phyloP scores from a whole-genome alignment of 2,329 filamentous ascomycete species.

The Epichloe hybrida region DNA sequence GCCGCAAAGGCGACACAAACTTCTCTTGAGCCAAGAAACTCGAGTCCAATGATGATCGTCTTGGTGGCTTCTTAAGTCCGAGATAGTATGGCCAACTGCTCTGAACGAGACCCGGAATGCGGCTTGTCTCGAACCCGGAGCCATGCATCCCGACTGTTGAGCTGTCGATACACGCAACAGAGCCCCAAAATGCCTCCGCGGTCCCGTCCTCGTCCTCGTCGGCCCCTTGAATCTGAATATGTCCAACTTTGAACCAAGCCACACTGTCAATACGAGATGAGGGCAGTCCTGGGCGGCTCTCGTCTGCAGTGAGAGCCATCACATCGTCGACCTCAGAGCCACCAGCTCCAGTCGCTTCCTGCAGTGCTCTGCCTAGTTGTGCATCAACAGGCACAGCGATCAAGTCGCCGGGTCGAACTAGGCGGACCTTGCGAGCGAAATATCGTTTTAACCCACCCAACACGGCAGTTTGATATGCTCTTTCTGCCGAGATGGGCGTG shows the following conservation, averaged over 20 bases:
- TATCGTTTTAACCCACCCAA: slow-evolving; percentile 78
- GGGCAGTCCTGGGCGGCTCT: slow-evolving; percentile 13
- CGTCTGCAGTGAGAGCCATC: slow-evolving; percentile 36
- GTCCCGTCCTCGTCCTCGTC: slow-evolving; percentile 45
- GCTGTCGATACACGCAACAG: slow-evolving; percentile 74
- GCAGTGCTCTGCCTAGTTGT: slow-evolving; percentile 66
- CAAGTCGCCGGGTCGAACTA: slow-evolving; percentile 77
- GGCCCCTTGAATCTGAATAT: slow-evolving; percentile 45
- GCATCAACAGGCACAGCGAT: slow-evolving; percentile 85
- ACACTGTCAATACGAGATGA: slow-evolving; percentile 41
- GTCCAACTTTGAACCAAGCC: slow-evolving; percentile 86
- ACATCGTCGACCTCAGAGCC: slow-evolving; percentile 61
- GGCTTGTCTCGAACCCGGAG: slow-evolving; percentile 73
- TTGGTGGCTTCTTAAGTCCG: slow-evolving; percentile 54
- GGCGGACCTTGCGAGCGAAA: slow-evolving; percentile 69
- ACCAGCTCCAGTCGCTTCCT: slow-evolving; percentile 50
- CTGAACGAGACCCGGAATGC: slow-evolving; percentile 60
- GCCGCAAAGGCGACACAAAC: slow-evolving; percentile 46
- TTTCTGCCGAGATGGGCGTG: slow-evolving; percentile 77
- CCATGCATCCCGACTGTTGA: slow-evolving; percentile 81
- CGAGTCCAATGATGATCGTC: slow-evolving; percentile 25
- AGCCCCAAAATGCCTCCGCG: slow-evolving; percentile 66
- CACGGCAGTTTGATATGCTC: slow-evolving; percentile 70
- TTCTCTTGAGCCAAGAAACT: slow-evolving; percentile 27
- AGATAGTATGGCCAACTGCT: slow-evolving; percentile 88